Evolutionary conservation across 768 basidiomycete species (phyloP).

Genomic region (Mycena polygramma): DNA sequence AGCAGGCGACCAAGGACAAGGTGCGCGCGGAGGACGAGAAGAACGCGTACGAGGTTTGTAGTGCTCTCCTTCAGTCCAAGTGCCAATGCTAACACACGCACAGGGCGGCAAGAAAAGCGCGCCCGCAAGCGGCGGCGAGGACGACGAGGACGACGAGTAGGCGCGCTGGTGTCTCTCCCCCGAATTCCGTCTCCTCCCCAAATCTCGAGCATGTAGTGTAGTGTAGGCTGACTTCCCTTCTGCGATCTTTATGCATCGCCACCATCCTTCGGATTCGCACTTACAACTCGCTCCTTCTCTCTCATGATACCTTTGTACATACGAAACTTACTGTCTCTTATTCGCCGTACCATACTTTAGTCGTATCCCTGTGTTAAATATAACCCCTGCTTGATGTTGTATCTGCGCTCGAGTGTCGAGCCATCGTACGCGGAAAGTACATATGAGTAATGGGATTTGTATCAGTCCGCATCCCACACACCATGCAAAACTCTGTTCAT

Average conservation of each 20-base stretch:
- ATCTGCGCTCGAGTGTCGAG: too few relatives aligned
- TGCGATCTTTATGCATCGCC: constrained; percentile 30
- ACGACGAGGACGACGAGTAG: constrained; percentile 37
- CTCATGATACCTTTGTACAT: constrained; percentile 1
- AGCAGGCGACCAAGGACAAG: constrained; percentile 91
- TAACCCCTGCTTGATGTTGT: constrained; percentile 28
- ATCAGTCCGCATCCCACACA: too few relatives aligned
- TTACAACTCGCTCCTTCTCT: neutral
- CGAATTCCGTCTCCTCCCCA: too few relatives aligned
- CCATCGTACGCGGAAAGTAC: too few relatives aligned
- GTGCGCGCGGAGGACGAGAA: constrained; percentile 88
- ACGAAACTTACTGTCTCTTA: constrained; percentile 5
- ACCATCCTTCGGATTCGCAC: neutral
- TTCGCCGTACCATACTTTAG: constrained; percentile 1
- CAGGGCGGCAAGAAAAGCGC: constrained; percentile 41
- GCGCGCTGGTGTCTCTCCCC: neutral
- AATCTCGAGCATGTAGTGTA: too few relatives aligned
- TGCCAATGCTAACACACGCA: neutral
- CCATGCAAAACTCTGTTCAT: too few relatives aligned
- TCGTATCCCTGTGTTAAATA: constrained; percentile 22
- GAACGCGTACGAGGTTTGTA: constrained; percentile 59
- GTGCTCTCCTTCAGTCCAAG: constrained; percentile 28
- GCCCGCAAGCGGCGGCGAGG: too few relatives aligned
- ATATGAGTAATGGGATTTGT: too few relatives aligned
- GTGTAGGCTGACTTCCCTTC: neutral